Percentiles rank a stretch among this genome's conserved stretches.
phyloP scores from a whole-genome alignment of 148 eudicot genomes.

The Vaccinium myrtillus region DNA sequence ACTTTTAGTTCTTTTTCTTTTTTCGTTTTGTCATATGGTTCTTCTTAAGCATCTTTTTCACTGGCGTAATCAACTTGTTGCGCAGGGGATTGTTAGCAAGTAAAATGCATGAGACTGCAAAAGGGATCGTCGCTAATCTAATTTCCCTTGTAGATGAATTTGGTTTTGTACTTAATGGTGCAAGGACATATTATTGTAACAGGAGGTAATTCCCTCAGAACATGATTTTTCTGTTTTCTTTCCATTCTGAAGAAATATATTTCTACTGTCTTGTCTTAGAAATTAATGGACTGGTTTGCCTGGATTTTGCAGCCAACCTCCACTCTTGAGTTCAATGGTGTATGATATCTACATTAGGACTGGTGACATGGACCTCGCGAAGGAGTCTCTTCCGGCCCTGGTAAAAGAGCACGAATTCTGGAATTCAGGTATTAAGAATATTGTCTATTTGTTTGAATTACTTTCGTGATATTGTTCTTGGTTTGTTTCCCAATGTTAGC shows the following conservation, averaged over 20 bases:
- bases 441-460: neutral
- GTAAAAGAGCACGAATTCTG: slow-evolving; percentile 73
- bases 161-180: slow-evolving; percentile 89
- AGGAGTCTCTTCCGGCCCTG: slow-evolving; percentile 64
- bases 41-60: neutral
- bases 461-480: neutral
- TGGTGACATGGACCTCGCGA: slow-evolving; percentile 53
- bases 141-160: slow-evolving; percentile 61
- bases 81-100: slow-evolving; percentile 90
- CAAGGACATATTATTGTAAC: slow-evolving; percentile 85
- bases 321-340: slow-evolving; percentile 84
- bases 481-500: neutral
- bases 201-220: slow-evolving; percentile 49
- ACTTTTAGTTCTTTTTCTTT: neutral
- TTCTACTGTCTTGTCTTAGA: neutral
- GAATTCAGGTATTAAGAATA: slow-evolving; percentile 57
- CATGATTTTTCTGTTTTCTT: neutral
- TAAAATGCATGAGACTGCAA: slow-evolving; percentile 86
- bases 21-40: neutral
- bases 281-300: slow-evolving; percentile 6
- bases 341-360: slow-evolving; percentile 61
- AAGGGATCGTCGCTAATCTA: slow-evolving; percentile 84
- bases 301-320: slow-evolving; percentile 69
- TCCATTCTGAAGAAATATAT: neutral
- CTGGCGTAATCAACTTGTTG: neutral